Percentiles rank a stretch among this genome's conserved stretches.
These are phyloP conservation scores for Sclerotinia borealis DNA, from an alignment of 2,329 filamentous ascomycete genomes.

Conservation along the genomic window DNA sequence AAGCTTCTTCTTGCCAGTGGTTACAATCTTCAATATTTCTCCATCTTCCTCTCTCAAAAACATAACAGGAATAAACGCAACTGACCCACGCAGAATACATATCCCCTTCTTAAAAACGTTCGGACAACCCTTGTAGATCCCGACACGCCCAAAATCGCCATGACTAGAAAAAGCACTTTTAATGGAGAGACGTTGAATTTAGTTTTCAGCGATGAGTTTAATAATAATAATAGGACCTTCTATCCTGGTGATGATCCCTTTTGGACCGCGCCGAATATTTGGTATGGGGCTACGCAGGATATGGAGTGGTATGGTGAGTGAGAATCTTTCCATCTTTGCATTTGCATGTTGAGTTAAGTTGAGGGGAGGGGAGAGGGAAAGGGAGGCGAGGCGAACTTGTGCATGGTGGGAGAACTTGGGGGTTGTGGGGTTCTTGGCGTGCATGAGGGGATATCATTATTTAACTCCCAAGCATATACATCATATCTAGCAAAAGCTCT, in stretches of 20 bases:
- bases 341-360: too few species aligned
- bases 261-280: slow-evolving; percentile 46
- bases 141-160: slow-evolving; percentile 42
- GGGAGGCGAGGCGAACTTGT: not conserved
- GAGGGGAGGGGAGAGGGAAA: too few species aligned
- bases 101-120: slow-evolving; percentile 43
- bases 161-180: slow-evolving; percentile 38
- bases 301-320: slow-evolving; percentile 35
- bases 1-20: not conserved
- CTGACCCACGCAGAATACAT: slow-evolving; percentile 27
- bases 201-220: slow-evolving; percentile 53
- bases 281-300: slow-evolving; percentile 47
- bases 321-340: not conserved
- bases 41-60: too few species aligned
- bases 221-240: slow-evolving; percentile 45
- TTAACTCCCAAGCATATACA: not conserved
- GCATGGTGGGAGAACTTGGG: not conserved
- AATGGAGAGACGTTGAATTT: slow-evolving; percentile 41
- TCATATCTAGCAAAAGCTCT: too few species aligned
- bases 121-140: slow-evolving; percentile 45
- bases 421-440: not conserved
- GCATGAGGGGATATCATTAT: not conserved
- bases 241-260: slow-evolving; percentile 52
- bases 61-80: not conserved
- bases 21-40: not conserved